phyloP scores from a whole-genome alignment of 495 filamentous ascomycete species.

The Letharia columbiana region DNA sequence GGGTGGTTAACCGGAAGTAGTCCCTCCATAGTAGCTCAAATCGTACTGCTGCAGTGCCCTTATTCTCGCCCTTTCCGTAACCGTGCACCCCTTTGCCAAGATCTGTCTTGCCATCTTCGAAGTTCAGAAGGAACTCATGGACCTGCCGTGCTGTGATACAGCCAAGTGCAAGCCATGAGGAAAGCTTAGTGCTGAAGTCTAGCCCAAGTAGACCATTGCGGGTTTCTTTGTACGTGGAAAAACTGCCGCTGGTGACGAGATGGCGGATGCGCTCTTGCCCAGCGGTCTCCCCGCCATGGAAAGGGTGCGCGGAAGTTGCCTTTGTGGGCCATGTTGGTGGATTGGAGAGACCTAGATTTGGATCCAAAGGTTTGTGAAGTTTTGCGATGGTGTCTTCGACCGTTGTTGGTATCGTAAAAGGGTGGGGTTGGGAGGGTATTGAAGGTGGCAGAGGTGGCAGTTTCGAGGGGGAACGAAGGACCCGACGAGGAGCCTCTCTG shows the following conservation, averaged over 20 bases:
- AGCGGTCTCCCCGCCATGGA: conserved; percentile 53
- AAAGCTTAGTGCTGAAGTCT: conserved; percentile 64
- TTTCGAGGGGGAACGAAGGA: conserved; percentile 37
- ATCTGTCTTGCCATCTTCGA: conserved; percentile 42
- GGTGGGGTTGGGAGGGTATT: conserved; percentile 46
- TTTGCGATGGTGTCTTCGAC: conserved; percentile 41
- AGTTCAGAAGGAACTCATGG: conserved; percentile 50
- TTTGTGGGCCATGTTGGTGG: conserved; percentile 40
- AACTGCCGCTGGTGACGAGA: conserved; percentile 48
- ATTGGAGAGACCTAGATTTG: conserved; percentile 29
- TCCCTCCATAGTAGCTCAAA: conserved; percentile 69
- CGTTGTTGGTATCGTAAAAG: conserved; percentile 51
- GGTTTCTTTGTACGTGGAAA: conserved; percentile 54
- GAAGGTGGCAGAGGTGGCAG: conserved; percentile 47
- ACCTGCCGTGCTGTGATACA: conserved; percentile 59
- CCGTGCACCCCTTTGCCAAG: conserved; percentile 32
- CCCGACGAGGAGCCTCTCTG: conserved; percentile 45
- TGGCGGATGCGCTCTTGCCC: conserved; percentile 48
- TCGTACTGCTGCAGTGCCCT: conserved; percentile 56
- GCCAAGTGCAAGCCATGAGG: conserved; percentile 58
- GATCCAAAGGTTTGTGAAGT: conserved; percentile 46
- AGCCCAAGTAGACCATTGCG: conserved; percentile 58
- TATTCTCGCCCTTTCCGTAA: conserved; percentile 57
- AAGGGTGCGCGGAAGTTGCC: conserved; percentile 51
- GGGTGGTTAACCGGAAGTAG: conserved; percentile 62